A percentile compares a stretch with the other conserved stretches of the same genome.
Conservation (phyloP, 2,329 filamentous ascomycete genomes). For the Torrubiella hemipterigena region DNA sequence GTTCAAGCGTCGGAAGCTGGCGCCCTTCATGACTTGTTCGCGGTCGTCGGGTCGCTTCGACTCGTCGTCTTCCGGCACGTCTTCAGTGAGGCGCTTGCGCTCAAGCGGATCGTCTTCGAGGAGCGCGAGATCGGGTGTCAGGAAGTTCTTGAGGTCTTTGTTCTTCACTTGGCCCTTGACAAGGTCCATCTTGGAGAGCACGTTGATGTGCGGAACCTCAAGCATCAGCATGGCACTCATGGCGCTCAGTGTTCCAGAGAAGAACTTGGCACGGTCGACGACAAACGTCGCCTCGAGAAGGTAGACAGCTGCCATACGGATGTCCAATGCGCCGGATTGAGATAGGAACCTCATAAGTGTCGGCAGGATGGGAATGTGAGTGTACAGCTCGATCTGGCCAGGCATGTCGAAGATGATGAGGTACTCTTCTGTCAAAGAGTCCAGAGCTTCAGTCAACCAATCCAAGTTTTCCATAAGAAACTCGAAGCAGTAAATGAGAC, state of each 20-base stretch:
- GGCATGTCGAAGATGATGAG: slow-evolving; percentile 98
- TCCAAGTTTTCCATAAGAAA: slow-evolving; percentile 91
- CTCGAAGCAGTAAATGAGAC: slow-evolving; percentile 92
- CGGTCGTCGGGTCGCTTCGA: slow-evolving; percentile 50
- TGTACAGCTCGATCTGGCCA: slow-evolving; percentile 97
- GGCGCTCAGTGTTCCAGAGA: slow-evolving; percentile 85
- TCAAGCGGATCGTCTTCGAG: slow-evolving; percentile 68
- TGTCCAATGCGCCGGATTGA: slow-evolving; percentile 67
- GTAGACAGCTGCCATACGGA: slow-evolving; percentile 87
- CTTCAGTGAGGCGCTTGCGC: slow-evolving; percentile 24
- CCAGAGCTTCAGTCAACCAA: slow-evolving; percentile 76
- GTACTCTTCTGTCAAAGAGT: slow-evolving; percentile 83
- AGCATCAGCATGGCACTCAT: slow-evolving; percentile 99
- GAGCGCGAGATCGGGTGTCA: slow-evolving; percentile 73
- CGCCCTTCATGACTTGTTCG: slow-evolving; percentile 64
- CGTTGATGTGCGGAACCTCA: slow-evolving; percentile 91
- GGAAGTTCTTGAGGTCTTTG: slow-evolving; percentile 78
- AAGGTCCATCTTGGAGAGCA: slow-evolving; percentile 95
- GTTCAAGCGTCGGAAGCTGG: slow-evolving; percentile 73
- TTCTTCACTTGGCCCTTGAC: slow-evolving; percentile 81
- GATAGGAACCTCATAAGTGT: slow-evolving; percentile 72
- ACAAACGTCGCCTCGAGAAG: slow-evolving; percentile 93
- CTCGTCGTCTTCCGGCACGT: slow-evolving; percentile 37
- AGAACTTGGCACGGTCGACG: slow-evolving; percentile 93
- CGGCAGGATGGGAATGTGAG: slow-evolving; percentile 86